Evolutionary conservation across 352 stramenopile species (phyloP).

Genomic region (Globisporangium recalcitrans): DNA sequence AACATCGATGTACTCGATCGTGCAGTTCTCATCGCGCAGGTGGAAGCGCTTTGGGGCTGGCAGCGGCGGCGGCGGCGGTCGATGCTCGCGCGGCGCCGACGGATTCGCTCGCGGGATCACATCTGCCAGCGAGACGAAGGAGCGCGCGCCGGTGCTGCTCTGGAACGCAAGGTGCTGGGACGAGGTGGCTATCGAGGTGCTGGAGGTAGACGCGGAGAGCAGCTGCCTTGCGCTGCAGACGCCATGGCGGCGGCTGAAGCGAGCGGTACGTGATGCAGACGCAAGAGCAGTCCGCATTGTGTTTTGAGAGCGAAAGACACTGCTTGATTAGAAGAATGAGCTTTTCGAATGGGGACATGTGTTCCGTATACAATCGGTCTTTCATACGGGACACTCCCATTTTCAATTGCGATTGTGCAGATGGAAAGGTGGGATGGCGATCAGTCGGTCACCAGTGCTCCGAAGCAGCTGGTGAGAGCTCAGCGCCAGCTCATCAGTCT

Average conservation of each 20-base stretch:
- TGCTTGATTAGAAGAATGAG: no score
- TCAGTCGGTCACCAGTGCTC: no score
- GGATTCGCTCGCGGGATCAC: conserved; percentile 12
- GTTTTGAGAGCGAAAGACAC: no score
- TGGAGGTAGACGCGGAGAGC: not conserved
- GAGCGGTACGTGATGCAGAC: not conserved
- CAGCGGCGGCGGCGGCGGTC: conserved; percentile 9
- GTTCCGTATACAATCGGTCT: no score
- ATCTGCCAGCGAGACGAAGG: conserved; percentile 12
- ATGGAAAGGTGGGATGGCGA: no score
- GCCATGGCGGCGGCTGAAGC: not conserved
- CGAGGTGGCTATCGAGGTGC: not conserved
- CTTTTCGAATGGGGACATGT: no score
- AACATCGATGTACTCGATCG: conserved; percentile 20
- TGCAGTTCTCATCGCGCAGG: conserved; percentile 4
- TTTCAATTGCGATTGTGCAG: no score
- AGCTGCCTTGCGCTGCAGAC: not conserved
- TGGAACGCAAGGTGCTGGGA: not conserved
- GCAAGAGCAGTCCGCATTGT: not conserved
- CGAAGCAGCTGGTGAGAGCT: no score
- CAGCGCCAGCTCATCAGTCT: no score
- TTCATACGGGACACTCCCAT: no score
- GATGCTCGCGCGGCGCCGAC: conserved; percentile 7
- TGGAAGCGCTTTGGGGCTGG: conserved; percentile 10
- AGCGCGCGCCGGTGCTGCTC: not conserved